Evolutionary conservation across 2,329 filamentous ascomycete species (phyloP), one percentile per base, ranked within the genome.

Genomic region (Scorias spongiosa): DNA sequence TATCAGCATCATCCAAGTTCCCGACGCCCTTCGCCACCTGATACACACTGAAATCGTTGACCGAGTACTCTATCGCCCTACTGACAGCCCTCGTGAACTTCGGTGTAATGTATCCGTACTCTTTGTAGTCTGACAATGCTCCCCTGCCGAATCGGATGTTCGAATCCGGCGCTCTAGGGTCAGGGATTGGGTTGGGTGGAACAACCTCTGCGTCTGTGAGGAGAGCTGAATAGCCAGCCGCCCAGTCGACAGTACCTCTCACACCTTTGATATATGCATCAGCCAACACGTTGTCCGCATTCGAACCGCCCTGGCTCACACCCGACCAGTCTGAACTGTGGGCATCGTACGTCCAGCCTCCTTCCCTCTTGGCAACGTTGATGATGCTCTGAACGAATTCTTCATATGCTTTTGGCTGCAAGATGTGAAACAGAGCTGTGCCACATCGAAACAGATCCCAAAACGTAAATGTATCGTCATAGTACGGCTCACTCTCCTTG

Each of bases 201-300:
- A 69, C 66, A 6, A 72, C 67, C 59, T 84, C 78, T 10, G 80
- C 81, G 50, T 86, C 74, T 39, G 74, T 80, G 10, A 74, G 63
- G 72, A 82, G 78, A 42, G 78, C 75, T 5, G 66, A 62, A 51
- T 75, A 80, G 3, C 69, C 78, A 43, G 75, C 72, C 2, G 66
- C 61, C 81, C 80, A 85, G 58, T 84, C 66, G 38, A 85, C 64
- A 3, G 63, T 63, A 4, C 76, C 78, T 10, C 70, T 66, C 2
- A 84, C 70, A 0, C 78, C 78, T 57, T 84, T 84, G 28, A 82
- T 70, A 48, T 75, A 84, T 0, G 80, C 81, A 53, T 85, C 81
- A 2, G 80, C 80, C 12, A 85, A 71, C 3, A 85, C 72, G 45
- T 81, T 84, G 56, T 85, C 80, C 3, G 75, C 73, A 53, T 84